phyloP scores from a whole-genome alignment of 345 rosid genomes.

The Lenwebbia sp. region DNA sequence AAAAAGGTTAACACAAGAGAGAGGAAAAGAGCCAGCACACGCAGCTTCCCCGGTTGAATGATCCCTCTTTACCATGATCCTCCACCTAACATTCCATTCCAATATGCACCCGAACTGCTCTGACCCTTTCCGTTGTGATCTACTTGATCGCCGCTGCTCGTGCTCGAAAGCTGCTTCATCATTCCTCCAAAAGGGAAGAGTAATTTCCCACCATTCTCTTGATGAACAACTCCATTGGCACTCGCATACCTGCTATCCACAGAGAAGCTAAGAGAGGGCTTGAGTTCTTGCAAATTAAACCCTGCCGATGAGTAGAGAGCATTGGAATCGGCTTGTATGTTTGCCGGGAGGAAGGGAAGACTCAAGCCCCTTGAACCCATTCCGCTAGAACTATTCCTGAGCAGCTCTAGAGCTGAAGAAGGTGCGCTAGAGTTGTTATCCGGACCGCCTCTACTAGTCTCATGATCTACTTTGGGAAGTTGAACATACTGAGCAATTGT shows the following conservation, averaged over 20 bases:
- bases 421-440: background rate
- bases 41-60: background rate
- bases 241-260: constrained; percentile 35
- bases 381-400: background rate
- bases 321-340: background rate
- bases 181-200: constrained; percentile 91
- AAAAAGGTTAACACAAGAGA: background rate
- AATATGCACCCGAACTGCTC: constrained; percentile 55
- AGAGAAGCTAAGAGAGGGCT: constrained; percentile 67
- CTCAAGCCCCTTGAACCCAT: background rate
- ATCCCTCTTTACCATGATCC: constrained; percentile 67
- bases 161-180: constrained; percentile 53
- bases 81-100: constrained; percentile 95
- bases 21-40: background rate
- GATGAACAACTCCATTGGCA: constrained; percentile 4
- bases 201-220: constrained; percentile 36
- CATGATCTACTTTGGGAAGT: constrained; percentile 14
- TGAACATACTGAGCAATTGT: constrained; percentile 59
- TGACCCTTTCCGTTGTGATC: constrained; percentile 25
- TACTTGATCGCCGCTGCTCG: constrained; percentile 1
- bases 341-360: background rate
- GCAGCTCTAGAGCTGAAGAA: background rate
- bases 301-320: background rate
- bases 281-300: constrained; percentile 14
- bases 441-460: constrained; percentile 2